Base-by-base conservation (phyloP, 176 grass and related monocot genomes). In the Zoysia japonica region DNA sequence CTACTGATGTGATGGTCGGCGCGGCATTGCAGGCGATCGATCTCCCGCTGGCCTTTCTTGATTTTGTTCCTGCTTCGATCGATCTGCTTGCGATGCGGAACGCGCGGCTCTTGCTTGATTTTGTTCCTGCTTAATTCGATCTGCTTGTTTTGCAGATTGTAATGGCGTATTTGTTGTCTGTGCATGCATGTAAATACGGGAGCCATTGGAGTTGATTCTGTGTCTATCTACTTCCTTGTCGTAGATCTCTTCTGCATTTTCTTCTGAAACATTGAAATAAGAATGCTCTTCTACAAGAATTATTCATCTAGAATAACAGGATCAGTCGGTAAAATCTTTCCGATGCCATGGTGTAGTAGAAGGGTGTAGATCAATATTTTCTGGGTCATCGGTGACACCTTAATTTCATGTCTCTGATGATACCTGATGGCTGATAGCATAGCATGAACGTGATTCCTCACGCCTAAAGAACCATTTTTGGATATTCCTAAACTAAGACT, bases 381-480 rank as follows among this genome's bases (percentile, higher is more conserved):
- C n/a, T 65, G 39, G 55, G 28, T 11, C 43, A 56, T 9, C 28
- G 64, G 77, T 82, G 51, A 48, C 12, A 76, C 70, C 80, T 20
- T 48, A 65, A 68, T 61, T 86, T 78, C 52, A 2, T 15, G 13
- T 51, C 56, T 72, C 48, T 47, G n/a, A 10, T 16, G 60, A 57
- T 28, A 0, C 28, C 28, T 28, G 28, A 28, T 28, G 28, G 28
- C 28, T 28, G 28, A 28, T 28, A 28, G 28, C 28, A 28, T 11
- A 20, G 6, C 79, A 83, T 70, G 49, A 53, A 50, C 60, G 60
- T 82, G 72, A 63, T 70, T 62, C 15, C 2, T 88, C 63, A 69
- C 64, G 42, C 44, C 6, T 37, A 3, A 17, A 9, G 17, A 53
- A 14, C 47, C 2, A n/a, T 51, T 42, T 15, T 2, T 39, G 41